These are phyloP conservation scores for Penicillium arizonense DNA, from an alignment of 495 filamentous ascomycete species.

Conservation along the genomic window DNA sequence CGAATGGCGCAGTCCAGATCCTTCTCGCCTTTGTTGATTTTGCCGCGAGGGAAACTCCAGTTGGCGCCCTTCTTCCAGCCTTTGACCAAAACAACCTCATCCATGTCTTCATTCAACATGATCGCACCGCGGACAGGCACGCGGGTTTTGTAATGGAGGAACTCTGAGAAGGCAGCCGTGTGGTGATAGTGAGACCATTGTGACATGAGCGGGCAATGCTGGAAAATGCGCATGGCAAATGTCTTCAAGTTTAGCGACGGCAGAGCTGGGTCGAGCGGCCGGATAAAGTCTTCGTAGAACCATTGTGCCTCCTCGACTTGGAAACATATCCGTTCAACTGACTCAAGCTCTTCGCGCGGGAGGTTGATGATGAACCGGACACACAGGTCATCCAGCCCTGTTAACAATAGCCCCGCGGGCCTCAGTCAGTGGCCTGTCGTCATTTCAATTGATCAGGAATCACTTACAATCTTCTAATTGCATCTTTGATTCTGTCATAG, in stretches of 20 bases:
- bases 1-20: slow-evolving; percentile 90
- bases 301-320: slow-evolving; percentile 99
- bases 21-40: slow-evolving; percentile 94
- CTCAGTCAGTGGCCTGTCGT: slow-evolving; percentile 6
- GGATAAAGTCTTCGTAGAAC: slow-evolving; percentile 99
- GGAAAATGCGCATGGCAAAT: slow-evolving; percentile 86
- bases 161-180: slow-evolving; percentile 79
- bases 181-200: slow-evolving; percentile 75
- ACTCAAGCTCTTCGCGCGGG: slow-evolving; percentile 82
- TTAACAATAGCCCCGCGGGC: slow-evolving; percentile 9
- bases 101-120: slow-evolving; percentile 86
- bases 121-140: slow-evolving; percentile 94
- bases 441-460: slow-evolving; percentile 1
- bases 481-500: slow-evolving; percentile 79
- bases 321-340: slow-evolving; percentile 92
- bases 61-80: slow-evolving; percentile 96
- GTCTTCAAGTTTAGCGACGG: slow-evolving; percentile 79
- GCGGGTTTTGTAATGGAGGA: slow-evolving; percentile 87
- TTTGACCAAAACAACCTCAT: slow-evolving; percentile 86
- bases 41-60: slow-evolving; percentile 95
- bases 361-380: slow-evolving; percentile 96
- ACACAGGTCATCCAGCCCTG: slow-evolving; percentile 94
- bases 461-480: slow-evolving; percentile 83
- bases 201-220: slow-evolving; percentile 85
- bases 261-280: slow-evolving; percentile 78